Evolutionary conservation across 805 yeast genomes (phyloP).

Genomic region (Spathaspora arborariae): DNA sequence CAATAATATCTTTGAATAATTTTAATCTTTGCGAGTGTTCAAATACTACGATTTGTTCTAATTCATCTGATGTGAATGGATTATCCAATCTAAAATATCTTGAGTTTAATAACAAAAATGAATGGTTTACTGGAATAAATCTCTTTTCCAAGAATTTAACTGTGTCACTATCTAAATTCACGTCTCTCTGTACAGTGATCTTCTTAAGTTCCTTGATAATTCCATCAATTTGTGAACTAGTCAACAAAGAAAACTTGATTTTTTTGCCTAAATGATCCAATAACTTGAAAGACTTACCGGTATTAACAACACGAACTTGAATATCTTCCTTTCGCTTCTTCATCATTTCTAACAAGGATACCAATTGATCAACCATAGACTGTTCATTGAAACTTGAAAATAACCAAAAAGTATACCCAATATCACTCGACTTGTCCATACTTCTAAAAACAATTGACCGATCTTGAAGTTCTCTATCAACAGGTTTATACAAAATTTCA

Average conservation of each 20-base stretch:
- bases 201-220: slow-evolving; percentile 3
- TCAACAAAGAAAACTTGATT: slow-evolving; percentile 4
- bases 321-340: slow-evolving; percentile 23
- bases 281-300: slow-evolving; percentile 12
- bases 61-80: slow-evolving; percentile 18
- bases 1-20: slow-evolving; percentile 23
- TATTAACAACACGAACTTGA: slow-evolving; percentile 35
- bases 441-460: slow-evolving; percentile 20
- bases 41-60: slow-evolving; percentile 39
- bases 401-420: slow-evolving; percentile 51
- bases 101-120: slow-evolving; percentile 52
- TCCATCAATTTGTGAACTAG: slow-evolving; percentile 10
- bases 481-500: slow-evolving; percentile 27
- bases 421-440: slow-evolving; percentile 18
- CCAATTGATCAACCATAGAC: slow-evolving; percentile 41
- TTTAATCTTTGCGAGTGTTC: slow-evolving; percentile 47
- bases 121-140: slow-evolving; percentile 27
- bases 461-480: slow-evolving; percentile 22
- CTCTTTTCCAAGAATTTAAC: slow-evolving; percentile 23
- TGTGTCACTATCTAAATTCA: background rate
- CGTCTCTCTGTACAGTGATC: slow-evolving; percentile 1
- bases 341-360: slow-evolving; percentile 26
- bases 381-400: slow-evolving; percentile 52
- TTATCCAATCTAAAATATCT: slow-evolving; percentile 38
- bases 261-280: slow-evolving; percentile 3